Evolutionary conservation across 208 protist species (phyloP), one percentile per base, ranked within the genome.

Genomic region (Acanthamoeba triangularis): DNA sequence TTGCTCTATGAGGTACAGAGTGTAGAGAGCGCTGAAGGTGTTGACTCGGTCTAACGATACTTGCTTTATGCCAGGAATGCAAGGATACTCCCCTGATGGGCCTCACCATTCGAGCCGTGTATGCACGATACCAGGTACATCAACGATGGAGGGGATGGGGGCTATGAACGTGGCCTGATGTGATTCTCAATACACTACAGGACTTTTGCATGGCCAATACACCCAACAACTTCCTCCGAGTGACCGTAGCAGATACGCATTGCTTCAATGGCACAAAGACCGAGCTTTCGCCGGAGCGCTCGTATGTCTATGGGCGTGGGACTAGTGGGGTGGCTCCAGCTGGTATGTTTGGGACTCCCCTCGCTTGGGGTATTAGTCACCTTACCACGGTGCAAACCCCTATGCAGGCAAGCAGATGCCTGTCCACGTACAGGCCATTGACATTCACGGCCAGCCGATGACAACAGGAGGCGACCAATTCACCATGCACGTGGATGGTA

Each of bases 151-250:
- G 41, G 3, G 3, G 41, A 47, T 8, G 41, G 11, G 41, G 11
- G 41, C 2, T 47, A 47, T 47, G 41, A 2, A 2, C 1, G 44
- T 47, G 44, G 44, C 44, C 61, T 67, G 30, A 74, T 37, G n/a
- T 1, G 23, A 74, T 11, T 37, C 4, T 18, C n/a, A 3, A 1
- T 0, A 7, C 23, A 25, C 37, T 18, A n/a, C 20, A 88, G 80
- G 80, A 88, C 80, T 88, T 88, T n/a, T 88, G 80, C 35, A 41
- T 61, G 35, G 80, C 80, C n/a, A 88, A 88, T 10, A 41, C 80
- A 18, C 80, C 80, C 3, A 25, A 63, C 6, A 63, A 54, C 44
- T 65, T 41, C 80, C 44, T 88, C n/a, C 25, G 35, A 3, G 80
- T 88, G 20, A 61, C 16, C 23, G 80, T 88, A 10, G 20, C 52